Conservation (phyloP, 768 basidiomycete species). For the Mycena floridula region DNA sequence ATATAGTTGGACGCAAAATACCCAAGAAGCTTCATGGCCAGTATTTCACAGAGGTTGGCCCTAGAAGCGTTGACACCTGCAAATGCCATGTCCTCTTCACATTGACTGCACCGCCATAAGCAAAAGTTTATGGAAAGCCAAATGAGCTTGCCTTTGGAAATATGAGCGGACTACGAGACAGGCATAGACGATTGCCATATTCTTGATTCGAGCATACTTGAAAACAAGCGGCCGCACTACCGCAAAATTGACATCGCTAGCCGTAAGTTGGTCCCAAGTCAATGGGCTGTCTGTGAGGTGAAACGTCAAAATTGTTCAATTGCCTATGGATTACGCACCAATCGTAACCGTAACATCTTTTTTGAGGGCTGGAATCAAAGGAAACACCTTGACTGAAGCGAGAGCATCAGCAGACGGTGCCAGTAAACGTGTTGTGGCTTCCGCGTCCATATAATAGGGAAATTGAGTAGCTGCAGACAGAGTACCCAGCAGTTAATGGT, state of each 20-base stretch:
- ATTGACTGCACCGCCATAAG: slow-evolving; percentile 31
- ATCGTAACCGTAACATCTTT: slow-evolving; percentile 47
- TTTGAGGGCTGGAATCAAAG: slow-evolving; percentile 70
- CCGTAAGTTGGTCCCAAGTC: slow-evolving; percentile 63
- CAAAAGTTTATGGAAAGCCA: not conserved
- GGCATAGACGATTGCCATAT: slow-evolving; percentile 53
- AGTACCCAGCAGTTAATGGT: too few species aligned
- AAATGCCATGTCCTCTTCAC: slow-evolving; percentile 69
- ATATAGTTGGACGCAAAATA: slow-evolving; percentile 70
- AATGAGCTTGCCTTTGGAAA: slow-evolving; percentile 46
- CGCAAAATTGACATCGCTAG: slow-evolving; percentile 77
- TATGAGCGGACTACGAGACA: slow-evolving; percentile 75
- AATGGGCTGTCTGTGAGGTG: slow-evolving; percentile 17
- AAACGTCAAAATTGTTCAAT: not conserved
- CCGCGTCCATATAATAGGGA: too few species aligned
- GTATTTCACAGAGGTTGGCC: slow-evolving; percentile 80
- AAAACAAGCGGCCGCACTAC: slow-evolving; percentile 71
- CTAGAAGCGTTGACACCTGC: slow-evolving; percentile 42
- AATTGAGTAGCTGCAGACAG: too few species aligned
- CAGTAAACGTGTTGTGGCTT: too few species aligned
- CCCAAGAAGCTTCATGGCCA: slow-evolving; percentile 82
- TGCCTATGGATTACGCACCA: slow-evolving; percentile 20
- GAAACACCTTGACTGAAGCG: slow-evolving; percentile 78
- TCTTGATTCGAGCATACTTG: slow-evolving; percentile 49
- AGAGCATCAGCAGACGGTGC: too few species aligned